phyloP scores from a whole-genome alignment of 768 basidiomycete genomes.

The Lactifluus piperatus region DNA sequence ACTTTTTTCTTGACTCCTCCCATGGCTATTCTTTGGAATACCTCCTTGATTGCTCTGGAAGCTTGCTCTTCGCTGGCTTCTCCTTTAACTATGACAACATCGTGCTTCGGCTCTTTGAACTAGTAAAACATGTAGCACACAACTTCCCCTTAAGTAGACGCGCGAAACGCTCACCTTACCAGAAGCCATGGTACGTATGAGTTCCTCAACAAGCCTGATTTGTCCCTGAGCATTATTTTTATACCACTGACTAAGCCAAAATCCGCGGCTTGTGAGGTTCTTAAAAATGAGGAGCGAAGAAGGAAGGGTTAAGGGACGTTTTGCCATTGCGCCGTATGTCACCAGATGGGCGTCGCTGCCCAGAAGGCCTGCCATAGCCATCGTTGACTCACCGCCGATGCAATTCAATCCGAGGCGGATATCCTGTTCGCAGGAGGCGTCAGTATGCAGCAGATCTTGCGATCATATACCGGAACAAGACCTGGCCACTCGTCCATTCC shows the following conservation, averaged over 20 bases:
- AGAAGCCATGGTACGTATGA: conserved; percentile 8
- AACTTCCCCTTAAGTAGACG: not conserved
- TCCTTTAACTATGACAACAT: conserved; percentile 54
- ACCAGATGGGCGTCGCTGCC: conserved; percentile 64
- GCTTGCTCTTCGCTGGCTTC: conserved; percentile 33
- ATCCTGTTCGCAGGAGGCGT: conserved; percentile 23
- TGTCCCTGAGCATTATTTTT: conserved; percentile 38
- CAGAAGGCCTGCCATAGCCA: conserved; percentile 58
- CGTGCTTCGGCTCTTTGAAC: conserved; percentile 62
- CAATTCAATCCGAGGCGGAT: conserved; percentile 48
- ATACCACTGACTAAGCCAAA: conserved; percentile 76
- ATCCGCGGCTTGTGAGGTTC: conserved; percentile 66
- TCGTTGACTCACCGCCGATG: conserved; percentile 59
- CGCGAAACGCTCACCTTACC: conserved; percentile 9
- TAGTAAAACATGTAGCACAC: conserved; percentile 23
- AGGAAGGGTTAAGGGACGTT: conserved; percentile 66
- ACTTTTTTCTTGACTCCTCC: conserved; percentile 43
- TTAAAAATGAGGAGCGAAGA: conserved; percentile 81
- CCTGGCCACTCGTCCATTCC: conserved; percentile 57
- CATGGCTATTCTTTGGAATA: conserved; percentile 27
- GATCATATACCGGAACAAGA: conserved; percentile 23
- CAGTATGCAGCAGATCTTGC: not conserved
- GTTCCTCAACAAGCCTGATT: conserved; percentile 15
- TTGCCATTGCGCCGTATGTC: conserved; percentile 89
- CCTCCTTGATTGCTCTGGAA: conserved; percentile 26